These are phyloP conservation scores for Xylariaceae sp. DNA, from an alignment of 2,329 filamentous ascomycete species.

Conservation along the genomic window DNA sequence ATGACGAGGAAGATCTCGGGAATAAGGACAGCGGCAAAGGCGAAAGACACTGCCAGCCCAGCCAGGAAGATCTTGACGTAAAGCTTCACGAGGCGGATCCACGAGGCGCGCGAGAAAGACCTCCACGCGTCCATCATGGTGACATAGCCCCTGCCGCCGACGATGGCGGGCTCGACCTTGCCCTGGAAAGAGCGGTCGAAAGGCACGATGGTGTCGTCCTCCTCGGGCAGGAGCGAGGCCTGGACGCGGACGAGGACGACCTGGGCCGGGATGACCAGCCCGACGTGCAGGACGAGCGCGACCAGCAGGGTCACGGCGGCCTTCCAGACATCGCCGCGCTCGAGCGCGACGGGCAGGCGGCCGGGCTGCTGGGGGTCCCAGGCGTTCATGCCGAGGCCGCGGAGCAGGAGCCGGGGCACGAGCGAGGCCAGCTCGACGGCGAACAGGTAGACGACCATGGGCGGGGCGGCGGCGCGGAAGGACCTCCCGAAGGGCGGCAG, in stretches of 20 bases:
- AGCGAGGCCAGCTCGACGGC: conserved; percentile 42
- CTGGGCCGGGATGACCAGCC: conserved; percentile 66
- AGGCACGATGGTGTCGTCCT: conserved; percentile 75
- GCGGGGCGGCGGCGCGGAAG: conserved; percentile 61
- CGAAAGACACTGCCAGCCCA: conserved; percentile 35
- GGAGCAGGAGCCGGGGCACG: conserved; percentile 40
- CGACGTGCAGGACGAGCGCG: conserved; percentile 43
- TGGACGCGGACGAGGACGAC: conserved; percentile 77
- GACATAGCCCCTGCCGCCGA: conserved; percentile 65
- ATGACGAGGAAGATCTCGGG: conserved; percentile 42
- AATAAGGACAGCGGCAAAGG: conserved; percentile 42
- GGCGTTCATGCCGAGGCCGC: conserved; percentile 39
- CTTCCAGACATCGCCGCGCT: conserved; percentile 38
- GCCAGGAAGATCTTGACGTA: conserved; percentile 64
- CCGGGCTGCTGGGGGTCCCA: conserved; percentile 30
- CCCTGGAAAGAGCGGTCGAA: conserved; percentile 85
- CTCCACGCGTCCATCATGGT: conserved; percentile 71
- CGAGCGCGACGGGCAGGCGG: conserved; percentile 28
- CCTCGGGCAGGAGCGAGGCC: conserved; percentile 75
- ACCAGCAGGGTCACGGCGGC: conserved; percentile 35
- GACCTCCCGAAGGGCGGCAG: conserved; percentile 57
- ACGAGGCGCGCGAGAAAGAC: conserved; percentile 65
- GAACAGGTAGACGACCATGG: conserved; percentile 56
- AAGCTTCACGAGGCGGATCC: conserved; percentile 66
- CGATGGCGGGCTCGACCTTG: conserved; percentile 63